Evolutionary conservation across 2,329 filamentous ascomycete genomes (phyloP), one percentile per base, ranked within the genome.

Genomic region (Exophiala sp.): DNA sequence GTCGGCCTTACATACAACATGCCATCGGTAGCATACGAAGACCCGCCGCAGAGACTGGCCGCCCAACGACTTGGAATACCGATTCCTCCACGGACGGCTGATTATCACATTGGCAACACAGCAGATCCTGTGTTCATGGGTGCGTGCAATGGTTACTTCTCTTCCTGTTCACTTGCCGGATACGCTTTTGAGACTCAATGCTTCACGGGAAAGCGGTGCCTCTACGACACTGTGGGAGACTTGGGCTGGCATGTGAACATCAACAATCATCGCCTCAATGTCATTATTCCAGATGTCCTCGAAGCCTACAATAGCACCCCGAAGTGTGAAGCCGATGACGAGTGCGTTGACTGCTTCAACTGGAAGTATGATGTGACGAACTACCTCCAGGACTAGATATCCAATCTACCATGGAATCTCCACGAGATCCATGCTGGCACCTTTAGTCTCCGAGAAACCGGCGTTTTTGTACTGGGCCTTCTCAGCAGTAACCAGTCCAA

Each of bases 121-220:
- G 60, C 59, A 11, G 60, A 62, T 42, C 60, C 60, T 2, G 42
- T 62, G 2, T 62, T 42, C 54, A 61, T 61, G 59, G 60, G 60
- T 36, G 50, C 60, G 4, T 62, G 60, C 39, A 61, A 54, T 48
- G 58, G 58, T 3, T 58, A 50, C 32, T 51, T 54, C 44, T 49
- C 50, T 8, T 43, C 44, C n/a, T 63, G 61, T 36, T 53, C 53
- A 1, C 8, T 62, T 9, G 54, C 53, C 21, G 61, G 61, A 6
- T 62, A 53, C 52, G 57, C 57, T 5, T 61, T 62, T 32, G 61
- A 63, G 32, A 49, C 35, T 38, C 57, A 60, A 47, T 63, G 61
- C 47, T 48, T 52, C 45, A 60, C 54, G 2, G 61, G 61, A 11
- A 53, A 54, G 34, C 44, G 47, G 10, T 62, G 61, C 34, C 48